phyloP scores from a whole-genome alignment of 176 grass and related monocot genomes.

The Poa pratensis region DNA sequence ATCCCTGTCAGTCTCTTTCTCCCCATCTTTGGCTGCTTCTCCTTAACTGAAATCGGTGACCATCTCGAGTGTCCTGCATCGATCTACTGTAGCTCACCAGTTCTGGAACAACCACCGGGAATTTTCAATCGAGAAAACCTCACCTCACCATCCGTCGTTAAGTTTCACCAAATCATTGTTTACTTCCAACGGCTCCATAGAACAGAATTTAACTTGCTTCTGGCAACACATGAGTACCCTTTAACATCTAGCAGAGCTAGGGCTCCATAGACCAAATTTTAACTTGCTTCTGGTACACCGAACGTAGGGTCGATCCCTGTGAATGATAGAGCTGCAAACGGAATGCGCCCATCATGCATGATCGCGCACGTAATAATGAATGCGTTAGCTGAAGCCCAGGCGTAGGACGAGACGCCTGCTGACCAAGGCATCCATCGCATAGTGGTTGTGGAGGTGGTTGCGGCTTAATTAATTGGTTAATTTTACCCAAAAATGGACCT shows the following conservation, averaged over 20 bases:
- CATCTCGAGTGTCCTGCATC: neutral
- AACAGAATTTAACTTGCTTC: too few relatives aligned
- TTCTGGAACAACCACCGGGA: neutral
- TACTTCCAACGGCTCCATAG: neutral
- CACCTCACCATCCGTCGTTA: neutral
- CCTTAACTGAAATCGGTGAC: neutral
- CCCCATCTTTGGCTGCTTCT: neutral
- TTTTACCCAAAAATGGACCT: conserved; percentile 12
- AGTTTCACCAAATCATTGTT: too few relatives aligned
- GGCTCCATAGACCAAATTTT: neutral
- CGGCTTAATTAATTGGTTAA: conserved; percentile 3
- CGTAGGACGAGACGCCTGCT: neutral
- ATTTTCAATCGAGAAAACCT: neutral
- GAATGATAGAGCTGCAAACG: neutral
- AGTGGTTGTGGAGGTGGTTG: conserved; percentile 48
- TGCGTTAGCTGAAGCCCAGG: neutral
- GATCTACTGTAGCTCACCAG: neutral
- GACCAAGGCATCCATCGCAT: neutral
- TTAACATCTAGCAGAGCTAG: neutral
- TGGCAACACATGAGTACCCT: too few relatives aligned
- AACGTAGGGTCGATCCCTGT: neutral
- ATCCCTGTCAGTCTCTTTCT: neutral
- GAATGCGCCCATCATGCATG: neutral
- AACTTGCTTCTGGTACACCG: conserved; percentile 31
- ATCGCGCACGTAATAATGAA: neutral